These are phyloP conservation scores for Hibiscus tridactylites DNA, from an alignment of 345 rosid species.

Conservation along the genomic window DNA sequence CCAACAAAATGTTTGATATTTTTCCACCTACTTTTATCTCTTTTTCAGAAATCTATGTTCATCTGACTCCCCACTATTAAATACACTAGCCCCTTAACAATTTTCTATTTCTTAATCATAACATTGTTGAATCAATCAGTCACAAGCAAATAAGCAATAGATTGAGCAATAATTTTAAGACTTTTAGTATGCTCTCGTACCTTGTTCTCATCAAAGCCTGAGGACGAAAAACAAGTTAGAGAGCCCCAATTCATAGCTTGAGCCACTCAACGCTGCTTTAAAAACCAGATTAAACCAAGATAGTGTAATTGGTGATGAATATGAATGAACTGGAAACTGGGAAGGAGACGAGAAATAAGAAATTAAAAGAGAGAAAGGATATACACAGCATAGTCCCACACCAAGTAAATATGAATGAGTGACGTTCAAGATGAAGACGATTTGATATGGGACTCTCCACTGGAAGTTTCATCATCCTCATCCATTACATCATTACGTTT, in stretches of 20 bases:
- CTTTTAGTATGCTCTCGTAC: neutral
- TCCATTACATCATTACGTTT: conserved; percentile 38
- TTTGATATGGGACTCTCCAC: conserved; percentile 22
- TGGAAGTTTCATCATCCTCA: conserved; percentile 46
- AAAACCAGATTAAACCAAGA: neutral
- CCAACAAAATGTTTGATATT: too few species aligned
- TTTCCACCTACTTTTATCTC: too few species aligned
- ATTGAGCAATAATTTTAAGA: neutral
- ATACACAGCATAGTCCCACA: neutral
- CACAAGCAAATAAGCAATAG: neutral
- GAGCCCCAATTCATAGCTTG: neutral
- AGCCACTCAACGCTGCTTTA: neutral
- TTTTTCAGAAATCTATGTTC: conserved; percentile 16
- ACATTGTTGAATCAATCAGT: neutral
- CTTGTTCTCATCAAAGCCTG: neutral
- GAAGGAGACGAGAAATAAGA: neutral
- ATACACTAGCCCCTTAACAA: neutral
- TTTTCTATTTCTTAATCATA: conserved; percentile 9
- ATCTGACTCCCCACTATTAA: conserved; percentile 10
- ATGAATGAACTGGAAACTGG: neutral
- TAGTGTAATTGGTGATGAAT: neutral
- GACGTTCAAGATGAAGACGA: neutral
- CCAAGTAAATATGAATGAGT: neutral
- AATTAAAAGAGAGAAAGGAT: neutral
- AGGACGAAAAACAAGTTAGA: neutral